Percentiles rank a stretch among this genome's conserved stretches.
These are phyloP conservation scores for Erythrophleum fordii DNA, from an alignment of 306 rosid species.

Conservation along the genomic window DNA sequence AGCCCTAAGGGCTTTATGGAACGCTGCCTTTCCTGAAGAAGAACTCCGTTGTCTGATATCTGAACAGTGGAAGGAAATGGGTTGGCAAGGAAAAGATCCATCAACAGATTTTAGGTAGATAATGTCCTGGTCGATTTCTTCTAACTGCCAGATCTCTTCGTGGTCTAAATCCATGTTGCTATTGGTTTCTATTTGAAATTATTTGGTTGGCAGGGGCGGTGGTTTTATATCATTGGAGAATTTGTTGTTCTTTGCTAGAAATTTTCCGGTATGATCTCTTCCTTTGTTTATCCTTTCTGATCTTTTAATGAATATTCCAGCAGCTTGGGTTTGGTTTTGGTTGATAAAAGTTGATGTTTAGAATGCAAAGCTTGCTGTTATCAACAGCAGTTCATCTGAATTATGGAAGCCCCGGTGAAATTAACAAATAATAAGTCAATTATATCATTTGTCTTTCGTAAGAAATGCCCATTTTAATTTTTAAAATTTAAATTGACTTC, in stretches of 20 bases:
- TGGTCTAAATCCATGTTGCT: constrained; percentile 29
- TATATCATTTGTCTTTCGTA: background rate
- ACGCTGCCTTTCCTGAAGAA: constrained; percentile 88
- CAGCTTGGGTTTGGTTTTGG: constrained; percentile 12
- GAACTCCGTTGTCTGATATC: constrained; percentile 85
- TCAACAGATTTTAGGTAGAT: constrained; percentile 96
- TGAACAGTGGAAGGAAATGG: constrained; percentile 99
- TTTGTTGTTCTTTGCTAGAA: constrained; percentile 83
- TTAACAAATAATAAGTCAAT: background rate
- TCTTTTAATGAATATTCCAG: constrained; percentile 24
- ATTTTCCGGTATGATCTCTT: constrained; percentile 75
- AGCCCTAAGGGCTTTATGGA: constrained; percentile 93
- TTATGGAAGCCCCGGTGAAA: background rate
- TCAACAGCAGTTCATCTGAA: constrained; percentile 4
- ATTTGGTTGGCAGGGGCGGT: constrained; percentile 85
- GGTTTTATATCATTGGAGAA: constrained; percentile 99
- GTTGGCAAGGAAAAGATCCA: constrained; percentile 99
- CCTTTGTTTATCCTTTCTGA: constrained; percentile 22
- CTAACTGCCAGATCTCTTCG: constrained; percentile 25
- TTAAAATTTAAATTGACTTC: background rate
- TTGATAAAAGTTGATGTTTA: background rate
- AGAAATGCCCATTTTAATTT: background rate
- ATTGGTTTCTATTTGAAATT: constrained; percentile 41
- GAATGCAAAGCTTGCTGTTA: background rate
- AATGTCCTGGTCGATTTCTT: constrained; percentile 22